Base-by-base conservation (phyloP, 257 asterid genomes). In the Capsicum pubescens region DNA sequence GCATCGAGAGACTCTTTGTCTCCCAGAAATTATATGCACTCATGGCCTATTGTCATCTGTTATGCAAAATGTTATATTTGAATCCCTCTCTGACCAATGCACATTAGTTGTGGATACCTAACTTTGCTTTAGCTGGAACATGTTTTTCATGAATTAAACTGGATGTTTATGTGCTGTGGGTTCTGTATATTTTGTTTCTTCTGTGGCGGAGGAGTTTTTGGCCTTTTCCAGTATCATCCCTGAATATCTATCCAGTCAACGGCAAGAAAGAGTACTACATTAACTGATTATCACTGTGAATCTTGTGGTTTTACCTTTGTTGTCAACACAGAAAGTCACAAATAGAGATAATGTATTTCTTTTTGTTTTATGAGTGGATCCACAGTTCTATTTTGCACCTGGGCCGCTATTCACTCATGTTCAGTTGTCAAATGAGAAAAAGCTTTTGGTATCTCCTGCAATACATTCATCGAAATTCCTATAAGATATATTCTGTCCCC, bases 201-300 rank as follows among this genome's bases (percentile, higher is more conserved):
- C 98, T 82, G 92, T 88, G 83, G 98, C 98, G 35, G 95, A 92
- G 87, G 98, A 96, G 90, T 88, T 96, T 72, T 83, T 93, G 90
- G 91, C 94, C 70, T 90, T 84, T 88, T 87, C 94, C 80, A 93
- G 88, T 87, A 87, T 91, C 83, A 94, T 96, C 74, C 99, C 99
- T 9, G 98, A 96, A 90, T 96, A 98, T 98, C 85, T 94, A 85
- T 91, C 91, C 86, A 70, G 89, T 88, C 90, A 89, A 66, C 88
- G 85, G 84, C 94, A 91, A 86, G 97, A 96, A 44, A 90, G 87
- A 87, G 98, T 94, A 92, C 79, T 91, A 54, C 32, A 32, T 77
- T 77, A 14, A 26, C 82, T 54, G 48, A 77, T 77, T 9, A 13
- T 52, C 9, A 77, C 16, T 54, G 8, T 77, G 82, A 77, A 71